Conservation (phyloP, 306 rosid genomes). For the Lablab purpureus region DNA sequence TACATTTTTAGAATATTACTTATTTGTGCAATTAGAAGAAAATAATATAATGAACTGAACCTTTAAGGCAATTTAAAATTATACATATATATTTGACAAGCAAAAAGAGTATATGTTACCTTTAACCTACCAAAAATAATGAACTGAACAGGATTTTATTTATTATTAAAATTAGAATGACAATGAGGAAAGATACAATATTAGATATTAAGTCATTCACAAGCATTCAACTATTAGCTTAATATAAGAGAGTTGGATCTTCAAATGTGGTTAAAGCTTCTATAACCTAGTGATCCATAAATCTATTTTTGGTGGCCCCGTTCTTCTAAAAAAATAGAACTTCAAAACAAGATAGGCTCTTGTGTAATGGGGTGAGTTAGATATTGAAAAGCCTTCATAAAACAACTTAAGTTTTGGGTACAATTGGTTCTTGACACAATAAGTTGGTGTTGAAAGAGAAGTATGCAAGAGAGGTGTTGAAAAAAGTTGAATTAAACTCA, state of each 20-base stretch:
- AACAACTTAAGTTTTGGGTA: too few relatives aligned
- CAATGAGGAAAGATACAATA: not conserved
- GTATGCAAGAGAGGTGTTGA: too few relatives aligned
- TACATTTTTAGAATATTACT: too few relatives aligned
- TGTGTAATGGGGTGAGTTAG: too few relatives aligned
- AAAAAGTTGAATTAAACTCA: too few relatives aligned
- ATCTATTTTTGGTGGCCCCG: not conserved
- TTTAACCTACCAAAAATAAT: conserved; percentile 22
- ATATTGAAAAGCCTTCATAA: too few relatives aligned
- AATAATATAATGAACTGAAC: too few relatives aligned
- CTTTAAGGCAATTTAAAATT: conserved; percentile 18
- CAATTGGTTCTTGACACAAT: too few relatives aligned
- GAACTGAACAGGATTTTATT: not conserved
- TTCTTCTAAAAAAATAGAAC: not conserved
- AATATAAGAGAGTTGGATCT: too few relatives aligned
- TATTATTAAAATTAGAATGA: not conserved
- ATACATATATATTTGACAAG: not conserved
- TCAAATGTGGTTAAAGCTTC: conserved; percentile 1
- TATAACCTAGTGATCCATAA: conserved; percentile 13
- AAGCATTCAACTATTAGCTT: not conserved
- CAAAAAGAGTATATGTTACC: conserved; percentile 13
- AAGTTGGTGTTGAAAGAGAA: too few relatives aligned
- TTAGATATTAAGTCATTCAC: conserved; percentile 12
- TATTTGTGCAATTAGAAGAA: too few relatives aligned
- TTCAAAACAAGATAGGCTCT: not conserved